Percentiles rank a stretch among this genome's conserved stretches.
phyloP scores from a whole-genome alignment of 768 basidiomycete species.

The Boletales sp. region DNA sequence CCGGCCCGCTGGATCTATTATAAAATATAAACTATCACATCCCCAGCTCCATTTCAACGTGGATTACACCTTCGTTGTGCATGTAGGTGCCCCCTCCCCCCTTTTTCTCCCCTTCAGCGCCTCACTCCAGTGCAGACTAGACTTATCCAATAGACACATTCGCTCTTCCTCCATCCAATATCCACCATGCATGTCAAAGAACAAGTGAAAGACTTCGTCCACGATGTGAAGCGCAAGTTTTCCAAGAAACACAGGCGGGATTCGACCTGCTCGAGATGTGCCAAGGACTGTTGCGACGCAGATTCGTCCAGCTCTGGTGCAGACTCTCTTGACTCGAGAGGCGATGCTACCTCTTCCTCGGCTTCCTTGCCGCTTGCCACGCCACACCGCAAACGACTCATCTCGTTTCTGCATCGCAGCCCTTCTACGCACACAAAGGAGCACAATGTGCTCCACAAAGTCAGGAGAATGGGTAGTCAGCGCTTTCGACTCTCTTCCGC shows the following conservation, averaged over 20 bases:
- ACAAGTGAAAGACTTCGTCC: slow-evolving; percentile 26
- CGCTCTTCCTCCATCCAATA: no score
- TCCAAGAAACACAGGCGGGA: slow-evolving; percentile 24
- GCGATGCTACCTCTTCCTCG: slow-evolving; percentile 15
- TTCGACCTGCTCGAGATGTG: slow-evolving; percentile 10
- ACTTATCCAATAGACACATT: no score
- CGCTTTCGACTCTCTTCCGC: slow-evolving; percentile 19
- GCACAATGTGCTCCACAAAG: slow-evolving; percentile 9
- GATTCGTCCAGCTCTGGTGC: slow-evolving; percentile 11
- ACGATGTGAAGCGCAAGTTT: slow-evolving; percentile 31
- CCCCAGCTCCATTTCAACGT: no score
- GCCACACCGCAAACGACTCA: slow-evolving; percentile 7
- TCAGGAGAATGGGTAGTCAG: neutral
- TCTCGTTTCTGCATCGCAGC: slow-evolving; percentile 13
- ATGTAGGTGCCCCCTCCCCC: no score
- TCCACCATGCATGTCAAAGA: slow-evolving; percentile 29
- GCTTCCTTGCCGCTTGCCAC: slow-evolving; percentile 2
- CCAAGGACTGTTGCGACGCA: slow-evolving; percentile 5
- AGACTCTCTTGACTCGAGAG: slow-evolving; percentile 6
- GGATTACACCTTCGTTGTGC: no score
- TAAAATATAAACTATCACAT: no score
- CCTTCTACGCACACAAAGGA: slow-evolving; percentile 8
- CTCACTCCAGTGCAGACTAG: no score
- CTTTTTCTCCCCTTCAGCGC: no score
- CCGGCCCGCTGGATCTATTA: no score